A percentile compares a stretch with the other conserved stretches of the same genome.
Conservation (phyloP, 306 rosid species). For the Gynostemma pentaphyllum region DNA sequence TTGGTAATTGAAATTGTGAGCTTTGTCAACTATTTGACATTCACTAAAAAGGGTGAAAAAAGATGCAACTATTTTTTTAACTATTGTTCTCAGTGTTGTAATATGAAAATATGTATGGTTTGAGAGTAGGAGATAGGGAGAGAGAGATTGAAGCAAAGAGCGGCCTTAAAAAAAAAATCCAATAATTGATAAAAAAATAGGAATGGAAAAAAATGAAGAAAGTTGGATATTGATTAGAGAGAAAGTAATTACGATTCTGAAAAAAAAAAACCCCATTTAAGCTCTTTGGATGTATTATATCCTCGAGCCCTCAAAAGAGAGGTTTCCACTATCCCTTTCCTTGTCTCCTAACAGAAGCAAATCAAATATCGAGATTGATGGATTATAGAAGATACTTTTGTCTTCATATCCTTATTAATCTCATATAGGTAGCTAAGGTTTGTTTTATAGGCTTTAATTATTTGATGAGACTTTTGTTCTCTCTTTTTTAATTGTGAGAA, state of each 20-base stretch:
- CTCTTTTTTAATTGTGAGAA: background rate
- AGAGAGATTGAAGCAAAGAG: background rate
- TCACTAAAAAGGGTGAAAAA: background rate
- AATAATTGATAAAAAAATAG: background rate
- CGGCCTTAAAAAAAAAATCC: background rate
- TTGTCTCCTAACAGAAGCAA: slow-evolving; percentile 25
- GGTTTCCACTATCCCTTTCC: slow-evolving; percentile 24
- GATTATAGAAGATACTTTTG: slow-evolving; percentile 12
- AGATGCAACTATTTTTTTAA: background rate
- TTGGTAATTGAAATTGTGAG: background rate
- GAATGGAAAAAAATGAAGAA: background rate
- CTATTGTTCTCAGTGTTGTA: background rate
- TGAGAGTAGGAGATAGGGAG: no score
- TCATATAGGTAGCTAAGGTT: background rate
- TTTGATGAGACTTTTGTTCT: background rate
- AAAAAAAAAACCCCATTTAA: slow-evolving; percentile 14
- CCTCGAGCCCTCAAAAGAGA: slow-evolving; percentile 79
- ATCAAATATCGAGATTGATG: slow-evolving; percentile 16
- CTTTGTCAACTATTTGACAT: slow-evolving; percentile 5
- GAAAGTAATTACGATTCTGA: slow-evolving; percentile 8
- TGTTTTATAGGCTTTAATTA: background rate
- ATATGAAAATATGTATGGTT: background rate
- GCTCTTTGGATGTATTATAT: slow-evolving; percentile 44
- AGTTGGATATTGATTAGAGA: background rate
- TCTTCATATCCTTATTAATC: background rate